A percentile compares a stretch with the other conserved stretches of the same genome.
Conservation (phyloP, 164 flowering plant genomes). For the Tinospora cordifolia region DNA sequence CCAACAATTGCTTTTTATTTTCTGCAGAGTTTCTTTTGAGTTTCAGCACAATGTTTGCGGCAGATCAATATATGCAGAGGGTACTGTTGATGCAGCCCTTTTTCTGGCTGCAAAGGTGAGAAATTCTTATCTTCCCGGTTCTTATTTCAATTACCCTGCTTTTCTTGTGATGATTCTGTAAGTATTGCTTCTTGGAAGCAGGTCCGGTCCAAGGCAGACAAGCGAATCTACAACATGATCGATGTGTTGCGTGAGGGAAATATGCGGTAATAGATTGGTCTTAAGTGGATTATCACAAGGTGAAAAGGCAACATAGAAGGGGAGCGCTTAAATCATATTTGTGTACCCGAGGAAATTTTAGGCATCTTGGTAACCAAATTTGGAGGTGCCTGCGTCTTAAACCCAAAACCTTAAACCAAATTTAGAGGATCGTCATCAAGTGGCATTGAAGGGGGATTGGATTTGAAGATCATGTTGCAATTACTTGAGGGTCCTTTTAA, state of each 20-base stretch:
- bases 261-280: conserved; percentile 44
- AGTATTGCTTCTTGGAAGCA: conserved; percentile 23
- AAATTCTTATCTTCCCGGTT: neutral
- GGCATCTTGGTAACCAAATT: no score
- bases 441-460: no score
- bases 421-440: no score
- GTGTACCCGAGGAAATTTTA: no score
- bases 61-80: conserved; percentile 94
- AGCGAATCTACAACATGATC: conserved; percentile 79
- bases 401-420: no score
- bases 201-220: conserved; percentile 59
- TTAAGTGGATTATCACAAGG: neutral
- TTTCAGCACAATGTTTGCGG: conserved; percentile 98
- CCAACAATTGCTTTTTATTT: neutral
- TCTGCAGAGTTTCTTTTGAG: conserved; percentile 79
- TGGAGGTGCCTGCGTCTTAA: no score
- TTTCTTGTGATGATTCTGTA: neutral
- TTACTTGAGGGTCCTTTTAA: neutral
- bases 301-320: no score
- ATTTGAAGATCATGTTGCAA: no score
- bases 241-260: conserved; percentile 88
- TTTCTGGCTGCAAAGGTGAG: conserved; percentile 80
- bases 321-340: no score
- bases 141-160: conserved; percentile 1
- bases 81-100: conserved; percentile 76